These are phyloP conservation scores for Globisporangium cederbergense DNA, from an alignment of 352 stramenopile species.

Conservation along the genomic window DNA sequence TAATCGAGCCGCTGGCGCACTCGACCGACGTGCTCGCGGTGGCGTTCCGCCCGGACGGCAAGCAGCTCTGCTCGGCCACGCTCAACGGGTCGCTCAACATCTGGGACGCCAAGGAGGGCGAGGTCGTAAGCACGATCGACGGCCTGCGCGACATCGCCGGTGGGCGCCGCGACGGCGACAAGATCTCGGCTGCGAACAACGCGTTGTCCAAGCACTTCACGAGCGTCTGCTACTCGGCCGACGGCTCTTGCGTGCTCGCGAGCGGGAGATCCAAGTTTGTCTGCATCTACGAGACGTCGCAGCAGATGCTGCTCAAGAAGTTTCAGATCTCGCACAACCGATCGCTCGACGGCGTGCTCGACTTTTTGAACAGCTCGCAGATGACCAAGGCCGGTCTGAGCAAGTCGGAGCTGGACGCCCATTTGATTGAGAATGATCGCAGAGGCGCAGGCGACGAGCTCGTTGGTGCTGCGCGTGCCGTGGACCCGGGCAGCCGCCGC, in stretches of 20 bases:
- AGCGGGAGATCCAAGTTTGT: slow-evolving; percentile 98
- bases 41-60: slow-evolving; percentile 95
- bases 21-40: slow-evolving; percentile 96
- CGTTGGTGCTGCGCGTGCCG: slow-evolving; percentile 80
- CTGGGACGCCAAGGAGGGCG: slow-evolving; percentile 97
- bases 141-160: slow-evolving; percentile 95
- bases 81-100: slow-evolving; percentile 96
- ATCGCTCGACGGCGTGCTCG: slow-evolving; percentile 94
- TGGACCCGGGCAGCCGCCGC: slow-evolving; percentile 90
- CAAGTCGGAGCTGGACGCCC: slow-evolving; percentile 69
- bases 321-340: slow-evolving; percentile 99
- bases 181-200: slow-evolving; percentile 86
- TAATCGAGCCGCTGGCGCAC: slow-evolving; percentile 96
- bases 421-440: slow-evolving; percentile 29
- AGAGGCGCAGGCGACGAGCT: slow-evolving; percentile 45
- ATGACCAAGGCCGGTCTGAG: slow-evolving; percentile 74
- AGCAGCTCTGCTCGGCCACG: slow-evolving; percentile 94
- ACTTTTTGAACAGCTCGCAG: slow-evolving; percentile 93
- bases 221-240: slow-evolving; percentile 98
- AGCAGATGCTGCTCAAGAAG: slow-evolving; percentile 97
- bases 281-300: slow-evolving; percentile 98
- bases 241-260: slow-evolving; percentile 96
- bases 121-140: slow-evolving; percentile 95
- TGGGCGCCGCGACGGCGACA: slow-evolving; percentile 83
- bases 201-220: slow-evolving; percentile 97